Percentiles rank a stretch among this genome's conserved stretches.
Conservation (phyloP, 2,329 filamentous ascomycete species). For the Fusarium hainanense region DNA sequence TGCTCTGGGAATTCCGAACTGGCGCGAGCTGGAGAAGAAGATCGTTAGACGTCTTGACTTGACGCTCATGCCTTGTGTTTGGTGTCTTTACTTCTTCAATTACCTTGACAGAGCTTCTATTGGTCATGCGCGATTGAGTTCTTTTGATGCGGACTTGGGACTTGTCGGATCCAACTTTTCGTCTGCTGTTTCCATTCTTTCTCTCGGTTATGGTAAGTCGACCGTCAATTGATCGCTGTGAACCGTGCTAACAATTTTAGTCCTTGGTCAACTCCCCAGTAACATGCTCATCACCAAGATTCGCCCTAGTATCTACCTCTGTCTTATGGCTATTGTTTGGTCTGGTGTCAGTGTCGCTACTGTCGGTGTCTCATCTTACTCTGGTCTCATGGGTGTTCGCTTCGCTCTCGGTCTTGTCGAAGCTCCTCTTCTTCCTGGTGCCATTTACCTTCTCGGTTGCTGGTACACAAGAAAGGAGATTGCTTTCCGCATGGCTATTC, state of each 20-base stretch:
- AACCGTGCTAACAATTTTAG: neutral
- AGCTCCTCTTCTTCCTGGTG: slow-evolving; percentile 10
- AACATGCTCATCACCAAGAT: slow-evolving; percentile 26
- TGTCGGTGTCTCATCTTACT: slow-evolving; percentile 8
- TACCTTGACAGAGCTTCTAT: slow-evolving; percentile 20
- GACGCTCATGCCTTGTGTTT: slow-evolving; percentile 23
- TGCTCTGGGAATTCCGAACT: slow-evolving; percentile 9
- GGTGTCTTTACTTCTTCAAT: slow-evolving; percentile 28
- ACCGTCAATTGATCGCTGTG: accelerated
- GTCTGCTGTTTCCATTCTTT: slow-evolving; percentile 20
- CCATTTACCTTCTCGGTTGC: slow-evolving; percentile 16
- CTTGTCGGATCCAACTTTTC: slow-evolving; percentile 10
- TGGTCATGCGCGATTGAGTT: slow-evolving; percentile 6
- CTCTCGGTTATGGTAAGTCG: slow-evolving; percentile 11
- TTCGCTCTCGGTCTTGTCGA: slow-evolving; percentile 19
- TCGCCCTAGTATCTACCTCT: slow-evolving; percentile 7
- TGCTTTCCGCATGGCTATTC: slow-evolving; percentile 9
- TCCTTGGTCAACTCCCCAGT: slow-evolving; percentile 14
- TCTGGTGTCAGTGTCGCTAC: slow-evolving; percentile 15
- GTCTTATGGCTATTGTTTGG: slow-evolving; percentile 19
- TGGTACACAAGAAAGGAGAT: slow-evolving; percentile 20
- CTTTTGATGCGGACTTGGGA: slow-evolving; percentile 2
- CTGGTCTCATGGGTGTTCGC: slow-evolving; percentile 16
- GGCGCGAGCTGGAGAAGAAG: slow-evolving; percentile 22
- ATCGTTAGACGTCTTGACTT: slow-evolving; percentile 16